A percentile compares a stretch with the other conserved stretches of the same genome.
These are phyloP conservation scores for Extremus antarcticus DNA, from an alignment of 495 filamentous ascomycete genomes.

Conservation along the genomic window DNA sequence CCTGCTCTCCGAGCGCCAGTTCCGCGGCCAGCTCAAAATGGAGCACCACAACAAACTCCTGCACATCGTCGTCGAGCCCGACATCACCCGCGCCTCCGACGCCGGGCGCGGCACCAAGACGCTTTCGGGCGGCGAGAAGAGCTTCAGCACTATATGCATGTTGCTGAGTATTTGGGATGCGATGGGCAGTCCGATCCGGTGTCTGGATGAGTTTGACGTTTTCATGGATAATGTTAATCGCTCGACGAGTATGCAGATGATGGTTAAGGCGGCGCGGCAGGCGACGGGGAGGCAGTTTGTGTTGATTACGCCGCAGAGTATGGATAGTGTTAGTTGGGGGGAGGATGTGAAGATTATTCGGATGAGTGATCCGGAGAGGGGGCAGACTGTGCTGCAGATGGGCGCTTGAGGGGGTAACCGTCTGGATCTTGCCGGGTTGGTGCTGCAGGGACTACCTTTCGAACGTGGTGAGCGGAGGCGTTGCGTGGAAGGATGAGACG, in stretches of 20 bases:
- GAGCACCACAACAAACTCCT: constrained; percentile 64
- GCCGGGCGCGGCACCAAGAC: constrained; percentile 76
- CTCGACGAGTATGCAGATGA: constrained; percentile 87
- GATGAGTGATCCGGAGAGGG: constrained; percentile 35
- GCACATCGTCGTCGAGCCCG: constrained; percentile 71
- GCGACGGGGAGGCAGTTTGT: constrained; percentile 89
- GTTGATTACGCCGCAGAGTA: constrained; percentile 88
- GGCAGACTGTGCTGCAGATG: constrained; percentile 31
- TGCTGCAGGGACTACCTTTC: no score
- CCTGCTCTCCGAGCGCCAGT: constrained; percentile 76
- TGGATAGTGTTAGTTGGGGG: constrained; percentile 54
- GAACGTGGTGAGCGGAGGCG: neutral
- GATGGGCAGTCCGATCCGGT: constrained; percentile 90
- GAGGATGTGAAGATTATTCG: constrained; percentile 63
- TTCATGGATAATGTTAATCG: constrained; percentile 98
- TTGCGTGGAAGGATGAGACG: no score
- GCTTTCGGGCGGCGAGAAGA: constrained; percentile 91
- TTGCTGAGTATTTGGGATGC: constrained; percentile 92
- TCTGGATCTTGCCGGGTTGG: no score
- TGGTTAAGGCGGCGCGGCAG: constrained; percentile 76
- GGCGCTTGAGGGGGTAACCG: no score
- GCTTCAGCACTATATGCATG: constrained; percentile 91
- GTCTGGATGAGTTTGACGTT: constrained; percentile 97
- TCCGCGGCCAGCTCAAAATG: constrained; percentile 67
- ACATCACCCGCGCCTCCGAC: constrained; percentile 54